Evolutionary conservation across 2,329 filamentous ascomycete genomes (phyloP), one percentile per base, ranked within the genome.

Genomic region (Penicillium sp.): DNA sequence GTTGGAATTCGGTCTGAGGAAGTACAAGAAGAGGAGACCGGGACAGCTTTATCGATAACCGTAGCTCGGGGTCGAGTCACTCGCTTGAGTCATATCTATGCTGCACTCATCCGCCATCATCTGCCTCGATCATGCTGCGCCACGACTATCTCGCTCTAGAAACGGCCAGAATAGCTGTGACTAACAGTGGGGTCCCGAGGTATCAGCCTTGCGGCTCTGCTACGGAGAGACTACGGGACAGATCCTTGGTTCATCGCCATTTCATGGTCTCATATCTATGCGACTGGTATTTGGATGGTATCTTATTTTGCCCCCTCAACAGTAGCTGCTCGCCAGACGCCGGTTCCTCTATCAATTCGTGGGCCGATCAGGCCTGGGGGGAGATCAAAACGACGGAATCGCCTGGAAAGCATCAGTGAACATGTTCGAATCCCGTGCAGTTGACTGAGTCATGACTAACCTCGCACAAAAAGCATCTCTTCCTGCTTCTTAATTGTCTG

Each of bases 391-490:
- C 84, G 48, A 89, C 86, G 53, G 86, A 88, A 64, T 89, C 86
- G 58, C 86, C 86, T 89, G 60, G n/a, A 64, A 57, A 24, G 63
- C 18, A 64, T 71, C 49, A 68, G 63, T 44, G 58, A 64, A 69
- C 46, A 54, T 33, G 13, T 27, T 35, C 2, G 30, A 5, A 33
- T 11, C 25, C 8, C 8, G 16, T 13, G 41, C 18, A 14, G 2
- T 22, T 42, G 22, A 53, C 50, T 33, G 13, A 30, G 35, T 18
- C 4, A 22, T 45, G 24, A 72, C 81, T 57, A 76, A 92, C 92
- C 92, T 89, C 94, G 81, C 52, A 99, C 92, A 71, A 99, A 99
- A 18, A 99, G 78, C 94, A 99, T 99, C 71, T 97, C 94, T 39
- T 91, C 95, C 73, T 96, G 95, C 76, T 95, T 95, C 77, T 92